Percentiles rank a stretch among this genome's conserved stretches.
Evolutionary conservation across 2,329 filamentous ascomycete species (phyloP).

Genomic region (Ophiostoma angusticollis): DNA sequence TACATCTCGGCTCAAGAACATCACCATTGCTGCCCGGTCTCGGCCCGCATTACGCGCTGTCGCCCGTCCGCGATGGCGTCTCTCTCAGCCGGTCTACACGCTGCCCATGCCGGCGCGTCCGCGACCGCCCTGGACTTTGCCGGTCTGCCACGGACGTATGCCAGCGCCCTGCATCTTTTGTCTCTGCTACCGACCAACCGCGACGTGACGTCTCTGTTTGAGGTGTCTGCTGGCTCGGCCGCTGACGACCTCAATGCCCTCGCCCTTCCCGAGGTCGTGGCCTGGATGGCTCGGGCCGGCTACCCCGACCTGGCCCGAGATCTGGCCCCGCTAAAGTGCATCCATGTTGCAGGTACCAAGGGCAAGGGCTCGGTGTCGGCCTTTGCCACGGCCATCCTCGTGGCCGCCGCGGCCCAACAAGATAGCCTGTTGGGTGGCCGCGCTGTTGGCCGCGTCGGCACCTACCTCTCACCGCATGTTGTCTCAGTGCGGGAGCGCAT

Average conservation of each 20-base stretch:
- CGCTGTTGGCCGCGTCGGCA: too few species aligned
- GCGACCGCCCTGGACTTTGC: slow-evolving; percentile 8
- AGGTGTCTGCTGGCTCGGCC: slow-evolving; percentile 22
- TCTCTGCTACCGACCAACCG: slow-evolving; percentile 71
- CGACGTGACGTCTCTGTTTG: slow-evolving; percentile 43
- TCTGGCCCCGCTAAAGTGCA: slow-evolving; percentile 47
- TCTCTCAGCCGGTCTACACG: slow-evolving; percentile 3
- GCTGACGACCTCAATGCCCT: slow-evolving; percentile 50
- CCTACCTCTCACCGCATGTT: slow-evolving; percentile 59
- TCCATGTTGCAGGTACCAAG: slow-evolving; percentile 66
- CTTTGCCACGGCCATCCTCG: slow-evolving; percentile 50
- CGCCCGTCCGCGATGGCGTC: slow-evolving; percentile 6
- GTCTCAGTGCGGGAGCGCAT: slow-evolving; percentile 56
- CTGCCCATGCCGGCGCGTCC: background rate
- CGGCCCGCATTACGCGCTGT: too few species aligned
- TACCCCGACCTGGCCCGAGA: slow-evolving; percentile 45
- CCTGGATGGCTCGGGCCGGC: slow-evolving; percentile 64
- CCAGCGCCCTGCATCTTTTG: slow-evolving; percentile 61
- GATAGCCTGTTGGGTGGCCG: too few species aligned
- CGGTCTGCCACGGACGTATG: slow-evolving; percentile 29
- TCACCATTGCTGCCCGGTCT: too few species aligned
- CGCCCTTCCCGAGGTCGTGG: slow-evolving; percentile 70
- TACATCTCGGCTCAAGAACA: too few species aligned
- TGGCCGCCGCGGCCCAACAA: slow-evolving; percentile 23
- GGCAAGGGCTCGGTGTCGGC: slow-evolving; percentile 64